Base-by-base conservation (phyloP, 805 yeast species). In the Myxozyma neotropica region DNA sequence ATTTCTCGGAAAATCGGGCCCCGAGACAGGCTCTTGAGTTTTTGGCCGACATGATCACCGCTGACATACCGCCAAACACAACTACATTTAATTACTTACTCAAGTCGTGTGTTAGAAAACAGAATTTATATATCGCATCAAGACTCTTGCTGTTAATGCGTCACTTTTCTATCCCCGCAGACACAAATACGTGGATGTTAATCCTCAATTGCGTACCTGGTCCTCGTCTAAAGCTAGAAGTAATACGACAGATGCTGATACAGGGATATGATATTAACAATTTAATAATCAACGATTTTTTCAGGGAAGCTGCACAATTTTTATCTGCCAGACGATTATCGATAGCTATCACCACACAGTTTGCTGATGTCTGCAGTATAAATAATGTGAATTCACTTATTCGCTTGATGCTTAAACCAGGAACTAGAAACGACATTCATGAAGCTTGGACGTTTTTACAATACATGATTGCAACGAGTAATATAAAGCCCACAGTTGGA, bases 71-170 rank as follows among this genome's bases (percentile, higher is more conserved):
- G 3, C 64, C 61, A 15, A 40, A 56, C 24, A 49, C 52, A 13
- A 48, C 50, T 5, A 57, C 64, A 2, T 57, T 60, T 26, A 60
- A 60, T 47, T 29, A 36, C n/a, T 29, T 58, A 7, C 58, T 58
- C 29, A 39, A 46, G 15, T 31, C 58, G 15, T 44, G 52, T 23
- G 19, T 33, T 3, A 12, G 21, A 15, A 29, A n/a, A 17, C 42
- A 27, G 29, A 47, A 29, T 15, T n/a, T 35, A 21, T 31, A n/a
- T n/a, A 17, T n/a, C 15, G 35, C 57, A 21, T 4, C 36, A 2
- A 33, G 47, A 43, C 6, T 47, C 4, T 29, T 47, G 31, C 13
- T 15, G 15, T 39, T 42, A 19, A 61, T 61, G 65, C 8, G 26
- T 2, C 2, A 15, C 4, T 19, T 38, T 8, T 38, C 43, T 10